Percentiles rank a stretch among this genome's conserved stretches.
Evolutionary conservation across 2,329 filamentous ascomycete genomes (phyloP).

Genomic region (Aspergillus unguis): DNA sequence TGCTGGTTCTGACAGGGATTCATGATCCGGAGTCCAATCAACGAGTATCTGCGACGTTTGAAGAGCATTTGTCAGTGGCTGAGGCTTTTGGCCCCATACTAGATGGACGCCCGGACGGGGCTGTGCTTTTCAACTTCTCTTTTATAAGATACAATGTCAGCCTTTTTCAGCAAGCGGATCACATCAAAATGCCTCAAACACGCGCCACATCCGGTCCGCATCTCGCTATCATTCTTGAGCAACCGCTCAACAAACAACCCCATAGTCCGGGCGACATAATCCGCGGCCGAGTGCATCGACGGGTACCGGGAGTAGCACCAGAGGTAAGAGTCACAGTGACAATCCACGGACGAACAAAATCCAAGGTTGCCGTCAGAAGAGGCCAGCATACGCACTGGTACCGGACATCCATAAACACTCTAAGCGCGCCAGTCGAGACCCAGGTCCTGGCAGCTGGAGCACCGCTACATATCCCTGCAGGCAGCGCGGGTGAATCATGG

Average conservation of each 20-base stretch:
- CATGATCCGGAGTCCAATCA: too few species aligned
- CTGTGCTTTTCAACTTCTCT: neutral
- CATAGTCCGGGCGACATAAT: slow-evolving; percentile 6
- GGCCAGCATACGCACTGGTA: neutral
- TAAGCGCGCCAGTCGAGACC: neutral
- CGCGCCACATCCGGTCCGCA: neutral
- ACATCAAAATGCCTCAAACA: neutral
- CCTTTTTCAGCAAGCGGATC: neutral
- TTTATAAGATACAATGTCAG: neutral
- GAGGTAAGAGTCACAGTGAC: neutral
- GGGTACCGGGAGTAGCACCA: neutral
- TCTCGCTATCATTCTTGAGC: neutral
- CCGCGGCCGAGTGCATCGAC: neutral
- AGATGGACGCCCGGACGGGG: neutral
- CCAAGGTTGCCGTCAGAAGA: neutral
- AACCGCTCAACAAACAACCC: neutral
- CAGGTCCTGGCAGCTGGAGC: neutral
- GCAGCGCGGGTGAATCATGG: neutral
- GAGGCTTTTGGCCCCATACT: neutral
- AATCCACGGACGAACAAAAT: neutral
- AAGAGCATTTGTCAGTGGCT: too few species aligned
- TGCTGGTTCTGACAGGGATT: too few species aligned
- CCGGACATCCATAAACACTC: neutral
- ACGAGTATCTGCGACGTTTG: too few species aligned
- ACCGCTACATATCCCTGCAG: slow-evolving; percentile 5